Conservation (phyloP, 1,139 yeast species). For the Komagataea norvegica region DNA sequence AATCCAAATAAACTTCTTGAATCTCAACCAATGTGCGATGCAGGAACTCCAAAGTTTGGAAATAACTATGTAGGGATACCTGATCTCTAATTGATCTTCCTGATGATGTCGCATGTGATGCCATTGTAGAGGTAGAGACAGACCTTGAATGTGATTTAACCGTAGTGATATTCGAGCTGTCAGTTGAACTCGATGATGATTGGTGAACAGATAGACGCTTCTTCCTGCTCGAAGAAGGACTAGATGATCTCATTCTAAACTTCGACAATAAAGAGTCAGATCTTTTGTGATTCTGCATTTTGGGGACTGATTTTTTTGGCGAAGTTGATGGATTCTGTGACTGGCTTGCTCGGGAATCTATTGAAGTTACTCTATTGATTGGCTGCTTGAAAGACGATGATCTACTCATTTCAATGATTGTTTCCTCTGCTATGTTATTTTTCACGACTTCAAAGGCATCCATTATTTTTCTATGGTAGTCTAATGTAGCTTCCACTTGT, state of each 20-base stretch:
- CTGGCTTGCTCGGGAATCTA: constrained; percentile 2
- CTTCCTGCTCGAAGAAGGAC: neutral
- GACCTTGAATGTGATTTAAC: constrained; percentile 12
- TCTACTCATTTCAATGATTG: no score
- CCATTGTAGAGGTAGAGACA: constrained; percentile 6
- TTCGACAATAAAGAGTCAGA: neutral
- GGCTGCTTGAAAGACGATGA: neutral
- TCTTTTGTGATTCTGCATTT: neutral
- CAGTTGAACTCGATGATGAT: neutral
- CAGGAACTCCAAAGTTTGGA: constrained; percentile 10
- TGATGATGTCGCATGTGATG: constrained; percentile 5
- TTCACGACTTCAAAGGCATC: constrained; percentile 15
- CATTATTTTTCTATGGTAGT: constrained; percentile 13
- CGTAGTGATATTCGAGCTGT: no score
- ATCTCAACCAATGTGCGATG: constrained; percentile 10
- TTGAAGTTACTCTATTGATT: neutral
- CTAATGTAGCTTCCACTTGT: constrained; percentile 5
- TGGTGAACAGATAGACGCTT: no score
- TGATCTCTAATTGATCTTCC: constrained; percentile 16
- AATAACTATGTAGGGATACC: constrained; percentile 11
- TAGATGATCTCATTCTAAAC: constrained; percentile 1
- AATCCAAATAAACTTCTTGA: constrained; percentile 1
- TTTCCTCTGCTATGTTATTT: neutral
- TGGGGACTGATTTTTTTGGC: neutral
- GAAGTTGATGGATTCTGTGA: neutral